Conservation (phyloP, 768 basidiomycete species). For the Suillus placidus region DNA sequence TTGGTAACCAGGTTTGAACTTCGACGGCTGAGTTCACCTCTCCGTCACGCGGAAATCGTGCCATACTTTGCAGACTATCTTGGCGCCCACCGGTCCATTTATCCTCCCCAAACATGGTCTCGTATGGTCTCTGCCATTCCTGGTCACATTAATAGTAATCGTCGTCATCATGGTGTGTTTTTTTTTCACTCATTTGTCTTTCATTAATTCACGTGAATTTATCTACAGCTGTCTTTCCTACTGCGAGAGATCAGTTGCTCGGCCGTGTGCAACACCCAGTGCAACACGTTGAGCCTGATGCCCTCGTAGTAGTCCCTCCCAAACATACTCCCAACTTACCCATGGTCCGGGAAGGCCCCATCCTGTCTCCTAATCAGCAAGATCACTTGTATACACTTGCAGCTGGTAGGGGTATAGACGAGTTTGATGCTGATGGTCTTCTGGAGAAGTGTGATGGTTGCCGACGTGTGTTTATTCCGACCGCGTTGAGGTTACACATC, state of each 20-base stretch:
- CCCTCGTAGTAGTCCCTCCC: neutral
- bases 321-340: neutral
- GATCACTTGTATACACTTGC: neutral
- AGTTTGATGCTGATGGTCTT: neutral
- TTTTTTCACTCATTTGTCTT: neutral
- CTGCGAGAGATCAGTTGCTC: neutral
- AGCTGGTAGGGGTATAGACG: neutral
- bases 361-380: neutral
- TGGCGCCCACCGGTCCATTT: neutral
- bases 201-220: neutral
- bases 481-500: neutral
- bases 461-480: neutral
- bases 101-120: neutral
- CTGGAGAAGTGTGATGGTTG: constrained; percentile 1
- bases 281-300: neutral
- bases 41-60: neutral
- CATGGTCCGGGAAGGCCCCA: neutral
- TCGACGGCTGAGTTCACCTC: neutral
- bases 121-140: neutral
- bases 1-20: neutral
- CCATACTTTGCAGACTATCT: neutral
- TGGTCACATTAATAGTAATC: neutral
- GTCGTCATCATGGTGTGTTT: neutral
- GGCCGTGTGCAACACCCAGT: neutral
- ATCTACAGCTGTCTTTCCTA: neutral